Conservation (phyloP, 1,139 yeast species). For the Taiozyma sp. region DNA sequence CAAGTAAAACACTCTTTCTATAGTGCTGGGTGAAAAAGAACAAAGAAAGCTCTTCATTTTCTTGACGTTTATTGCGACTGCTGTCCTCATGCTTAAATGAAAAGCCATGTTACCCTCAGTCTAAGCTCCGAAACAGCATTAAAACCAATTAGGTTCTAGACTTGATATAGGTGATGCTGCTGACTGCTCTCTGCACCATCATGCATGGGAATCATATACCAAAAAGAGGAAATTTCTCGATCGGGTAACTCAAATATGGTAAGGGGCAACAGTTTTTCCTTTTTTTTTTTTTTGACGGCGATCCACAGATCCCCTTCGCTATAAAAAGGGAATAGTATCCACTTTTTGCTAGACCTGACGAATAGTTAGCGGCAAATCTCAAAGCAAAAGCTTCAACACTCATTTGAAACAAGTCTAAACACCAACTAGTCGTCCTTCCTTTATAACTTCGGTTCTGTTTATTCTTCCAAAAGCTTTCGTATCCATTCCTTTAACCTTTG, state of each 20-base stretch:
- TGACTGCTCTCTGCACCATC: background rate
- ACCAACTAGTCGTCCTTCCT: conserved; percentile 7
- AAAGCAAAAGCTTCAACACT: background rate
- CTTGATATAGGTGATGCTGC: background rate
- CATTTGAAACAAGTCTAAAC: background rate
- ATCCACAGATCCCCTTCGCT: background rate
- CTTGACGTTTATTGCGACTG: background rate
- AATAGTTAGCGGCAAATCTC: background rate
- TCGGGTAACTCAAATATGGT: background rate
- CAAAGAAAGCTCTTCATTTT: no score
- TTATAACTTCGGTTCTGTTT: background rate
- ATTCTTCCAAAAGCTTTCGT: background rate
- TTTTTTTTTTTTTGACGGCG: background rate
- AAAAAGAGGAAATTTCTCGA: background rate
- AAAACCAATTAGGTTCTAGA: background rate
- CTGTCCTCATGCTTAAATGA: background rate
- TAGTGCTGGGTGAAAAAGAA: no score
- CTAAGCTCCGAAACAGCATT: background rate
- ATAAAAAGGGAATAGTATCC: background rate
- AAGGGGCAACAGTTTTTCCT: background rate
- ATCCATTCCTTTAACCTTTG: background rate
- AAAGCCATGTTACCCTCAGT: background rate
- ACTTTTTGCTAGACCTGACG: background rate
- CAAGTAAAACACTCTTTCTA: background rate
- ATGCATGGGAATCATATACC: background rate